Evolutionary conservation across 2,329 filamentous ascomycete genomes (phyloP).

Genomic region (Aureobasidium sp.): DNA sequence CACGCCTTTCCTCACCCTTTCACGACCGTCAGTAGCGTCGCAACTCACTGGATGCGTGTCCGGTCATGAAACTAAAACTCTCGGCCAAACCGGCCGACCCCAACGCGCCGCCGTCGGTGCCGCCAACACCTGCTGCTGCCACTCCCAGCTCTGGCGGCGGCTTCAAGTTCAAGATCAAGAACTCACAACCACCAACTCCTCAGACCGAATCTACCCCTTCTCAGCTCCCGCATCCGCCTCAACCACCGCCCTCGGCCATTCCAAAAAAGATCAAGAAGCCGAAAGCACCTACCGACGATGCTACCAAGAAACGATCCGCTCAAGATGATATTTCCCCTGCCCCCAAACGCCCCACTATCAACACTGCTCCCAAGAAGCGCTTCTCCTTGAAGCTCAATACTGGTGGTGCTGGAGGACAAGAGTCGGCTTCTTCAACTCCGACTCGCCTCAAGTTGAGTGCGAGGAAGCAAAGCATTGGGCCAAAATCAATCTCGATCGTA

Average conservation of each 20-base stretch:
- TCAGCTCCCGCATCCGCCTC: not conserved
- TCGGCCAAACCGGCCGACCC: conserved; percentile 16
- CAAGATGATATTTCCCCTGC: conserved; percentile 28
- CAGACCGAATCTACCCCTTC: conserved; percentile 23
- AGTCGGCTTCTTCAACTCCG: not conserved
- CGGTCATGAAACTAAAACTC: conserved; percentile 21
- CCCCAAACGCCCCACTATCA: conserved; percentile 25
- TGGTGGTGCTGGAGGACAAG: not conserved
- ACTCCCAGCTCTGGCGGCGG: conserved; percentile 18
- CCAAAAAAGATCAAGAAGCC: conserved; percentile 28
- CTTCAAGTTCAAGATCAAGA: conserved; percentile 36
- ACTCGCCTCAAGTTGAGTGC: not conserved
- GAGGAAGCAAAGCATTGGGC: conserved; percentile 15
- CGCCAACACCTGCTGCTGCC: conserved; percentile 20
- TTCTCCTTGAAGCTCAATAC: conserved; percentile 29
- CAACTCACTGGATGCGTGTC: not conserved
- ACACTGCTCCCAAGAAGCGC: conserved; percentile 22
- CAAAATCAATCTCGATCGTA: conserved; percentile 22
- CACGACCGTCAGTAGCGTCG: not conserved
- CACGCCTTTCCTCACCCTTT: not conserved
- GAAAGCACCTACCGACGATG: conserved; percentile 22
- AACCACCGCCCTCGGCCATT: conserved; percentile 19
- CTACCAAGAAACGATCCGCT: conserved; percentile 31
- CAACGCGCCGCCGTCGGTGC: conserved; percentile 17
- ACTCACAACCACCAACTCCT: conserved; percentile 21